A percentile compares a stretch with the other conserved stretches of the same genome.
Evolutionary conservation across 345 rosid genomes (phyloP).

Genomic region (Aegle marmelos): DNA sequence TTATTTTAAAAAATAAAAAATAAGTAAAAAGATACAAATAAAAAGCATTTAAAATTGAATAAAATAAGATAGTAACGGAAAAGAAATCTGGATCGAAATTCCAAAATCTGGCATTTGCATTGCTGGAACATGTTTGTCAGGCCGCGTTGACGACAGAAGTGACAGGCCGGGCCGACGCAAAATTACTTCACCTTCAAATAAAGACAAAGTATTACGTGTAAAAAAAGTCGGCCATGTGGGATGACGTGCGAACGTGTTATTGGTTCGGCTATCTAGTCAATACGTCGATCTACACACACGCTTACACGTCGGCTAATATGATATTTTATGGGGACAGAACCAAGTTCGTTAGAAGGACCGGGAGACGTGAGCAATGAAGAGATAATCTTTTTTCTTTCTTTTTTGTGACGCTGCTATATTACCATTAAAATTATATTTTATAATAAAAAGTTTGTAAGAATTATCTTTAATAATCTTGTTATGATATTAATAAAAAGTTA

Average conservation of each 20-base stretch:
- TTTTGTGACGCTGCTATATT: too few species aligned
- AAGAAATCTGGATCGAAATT: background rate
- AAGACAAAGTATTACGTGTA: background rate
- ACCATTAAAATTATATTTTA: too few species aligned
- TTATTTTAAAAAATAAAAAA: too few species aligned
- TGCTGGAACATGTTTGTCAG: background rate
- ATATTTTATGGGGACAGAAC: too few species aligned
- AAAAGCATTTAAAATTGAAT: background rate
- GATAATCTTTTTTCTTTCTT: too few species aligned
- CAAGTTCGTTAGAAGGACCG: too few species aligned
- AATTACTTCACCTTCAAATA: background rate
- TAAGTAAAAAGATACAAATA: background rate
- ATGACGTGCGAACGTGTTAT: background rate
- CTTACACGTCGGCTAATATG: too few species aligned
- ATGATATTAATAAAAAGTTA: too few species aligned
- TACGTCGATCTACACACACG: too few species aligned
- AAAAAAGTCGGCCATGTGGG: background rate
- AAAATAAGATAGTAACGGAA: background rate
- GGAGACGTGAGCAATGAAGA: too few species aligned
- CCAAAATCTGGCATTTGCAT: background rate
- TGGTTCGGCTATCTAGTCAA: background rate
- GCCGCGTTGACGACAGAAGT: slow-evolving; percentile 6
- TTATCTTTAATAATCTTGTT: too few species aligned
- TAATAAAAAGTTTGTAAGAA: too few species aligned
- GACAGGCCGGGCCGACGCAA: background rate